Base-by-base conservation (phyloP, 306 rosid species). In the Canavalia gladiata region DNA sequence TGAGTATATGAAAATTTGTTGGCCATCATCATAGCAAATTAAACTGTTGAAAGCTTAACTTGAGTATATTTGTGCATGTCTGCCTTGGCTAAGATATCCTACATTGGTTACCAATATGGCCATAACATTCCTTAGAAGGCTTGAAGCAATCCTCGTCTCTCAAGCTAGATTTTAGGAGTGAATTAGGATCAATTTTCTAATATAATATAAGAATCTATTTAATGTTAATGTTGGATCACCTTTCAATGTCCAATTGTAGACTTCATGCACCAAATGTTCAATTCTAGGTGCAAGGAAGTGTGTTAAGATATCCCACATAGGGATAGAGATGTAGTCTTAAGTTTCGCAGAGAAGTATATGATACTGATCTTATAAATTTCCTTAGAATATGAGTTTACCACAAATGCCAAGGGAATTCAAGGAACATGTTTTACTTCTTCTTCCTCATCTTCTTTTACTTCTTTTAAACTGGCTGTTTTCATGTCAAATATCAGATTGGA, bases 401-500 rank as follows among this genome's bases (percentile, higher is more conserved):
- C 33, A 46, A 76, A 49, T 62, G 49, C 60, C 72, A 76, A n/a
- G 62, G 52, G 43, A 77, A 47, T 33, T 37, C 11, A 7, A 51
- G 42, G 52, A 74, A 31, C 25, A 18, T 37, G 42, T n/a, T 67
- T 18, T 43, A 54, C 72, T 42, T 65, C 25, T 41, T 65, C 2
- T 0, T 12, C 18, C 28, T 43, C 18, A 25, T 43, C 43, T 43
- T n/a, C 8, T 42, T 66, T 39, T 18, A 18, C 25, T 18, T 18
- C 25, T 18, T 18, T 18, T 18, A 18, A 18, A 18, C 25, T 18
- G 25, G 25, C 25, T 18, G 25, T 11, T 62, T 57, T 82, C 6
- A 75, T 55, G 58, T 76, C 8, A 54, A 68, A 63, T 82, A 50
- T 81, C 85, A 95, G 99, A 92, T 95, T 67, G 99, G 99, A 82